phyloP scores from a whole-genome alignment of 2,329 filamentous ascomycete genomes.

The Metarhizium anisopliae region DNA sequence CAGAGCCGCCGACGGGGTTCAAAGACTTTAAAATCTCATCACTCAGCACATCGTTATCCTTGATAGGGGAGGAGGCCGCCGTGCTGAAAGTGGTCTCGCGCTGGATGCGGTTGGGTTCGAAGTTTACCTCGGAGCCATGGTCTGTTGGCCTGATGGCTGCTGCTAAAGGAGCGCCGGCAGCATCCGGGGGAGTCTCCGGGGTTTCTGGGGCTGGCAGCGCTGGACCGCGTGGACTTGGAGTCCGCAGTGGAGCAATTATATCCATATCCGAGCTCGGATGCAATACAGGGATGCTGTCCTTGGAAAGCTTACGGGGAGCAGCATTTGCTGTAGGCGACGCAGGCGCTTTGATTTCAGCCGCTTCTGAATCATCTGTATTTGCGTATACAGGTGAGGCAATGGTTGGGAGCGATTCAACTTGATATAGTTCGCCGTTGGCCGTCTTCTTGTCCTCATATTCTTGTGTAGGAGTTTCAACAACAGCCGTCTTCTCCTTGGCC shows the following conservation, averaged over 20 bases:
- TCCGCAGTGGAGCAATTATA: constrained; percentile 21
- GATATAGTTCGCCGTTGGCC: not conserved
- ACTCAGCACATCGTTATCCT: constrained; percentile 62
- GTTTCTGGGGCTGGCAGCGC: not conserved
- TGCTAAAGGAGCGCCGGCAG: too few relatives aligned
- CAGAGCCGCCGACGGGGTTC: constrained; percentile 33
- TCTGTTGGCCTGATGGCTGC: constrained; percentile 27
- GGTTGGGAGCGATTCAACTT: not conserved
- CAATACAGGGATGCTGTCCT: constrained; percentile 6
- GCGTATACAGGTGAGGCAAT: not conserved
- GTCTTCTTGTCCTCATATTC: not conserved
- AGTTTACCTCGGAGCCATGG: constrained; percentile 12
- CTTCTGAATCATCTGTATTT: not conserved
- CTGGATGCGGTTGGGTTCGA: constrained; percentile 26
- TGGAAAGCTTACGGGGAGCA: not conserved
- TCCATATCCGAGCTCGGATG: constrained; percentile 8
- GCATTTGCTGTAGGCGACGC: not conserved
- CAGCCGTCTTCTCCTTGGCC: not conserved
- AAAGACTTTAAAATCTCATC: constrained; percentile 69
- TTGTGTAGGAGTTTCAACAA: too few relatives aligned
- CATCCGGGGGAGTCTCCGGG: constrained; percentile 29
- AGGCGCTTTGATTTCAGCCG: not conserved
- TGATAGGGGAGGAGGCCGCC: constrained; percentile 42
- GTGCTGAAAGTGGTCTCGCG: constrained; percentile 39
- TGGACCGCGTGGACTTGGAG: constrained; percentile 19